Conservation (phyloP, 352 stramenopile species). For the Pythium brachiatum region DNA sequence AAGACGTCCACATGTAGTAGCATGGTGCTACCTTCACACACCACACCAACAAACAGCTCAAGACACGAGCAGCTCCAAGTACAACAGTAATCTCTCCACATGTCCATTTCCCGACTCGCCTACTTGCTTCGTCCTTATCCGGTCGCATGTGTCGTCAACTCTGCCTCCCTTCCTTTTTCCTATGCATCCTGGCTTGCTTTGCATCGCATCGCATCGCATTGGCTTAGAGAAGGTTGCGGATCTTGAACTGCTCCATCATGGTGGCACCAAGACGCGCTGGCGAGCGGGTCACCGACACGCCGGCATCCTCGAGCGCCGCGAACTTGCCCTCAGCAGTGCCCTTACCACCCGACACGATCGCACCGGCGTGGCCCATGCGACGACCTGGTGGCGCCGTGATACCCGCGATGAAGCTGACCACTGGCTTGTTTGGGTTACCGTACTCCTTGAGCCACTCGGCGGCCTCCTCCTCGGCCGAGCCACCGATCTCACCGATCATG, state of each 20-base stretch:
- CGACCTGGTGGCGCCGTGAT: conserved; percentile 97
- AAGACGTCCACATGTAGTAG: conserved; percentile 53
- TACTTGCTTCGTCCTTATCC: background rate
- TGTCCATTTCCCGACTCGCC: background rate
- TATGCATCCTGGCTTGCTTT: background rate
- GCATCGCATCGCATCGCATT: background rate
- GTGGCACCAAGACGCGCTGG: conserved; percentile 95
- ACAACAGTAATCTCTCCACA: conserved; percentile 4
- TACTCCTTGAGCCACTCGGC: conserved; percentile 98
- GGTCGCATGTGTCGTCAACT: background rate
- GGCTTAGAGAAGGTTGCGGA: conserved; percentile 36
- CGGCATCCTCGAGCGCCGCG: conserved; percentile 92
- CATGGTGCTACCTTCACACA: background rate
- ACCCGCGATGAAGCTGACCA: conserved; percentile 99
- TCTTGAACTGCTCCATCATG: conserved; percentile 96
- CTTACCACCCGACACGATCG: conserved; percentile 99
- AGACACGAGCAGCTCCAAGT: background rate
- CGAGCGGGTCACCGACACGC: conserved; percentile 95
- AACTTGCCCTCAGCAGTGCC: conserved; percentile 98
- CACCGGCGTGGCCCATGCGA: conserved; percentile 98
- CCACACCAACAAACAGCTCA: background rate
- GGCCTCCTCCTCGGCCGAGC: conserved; percentile 97
- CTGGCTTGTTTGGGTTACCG: conserved; percentile 98
- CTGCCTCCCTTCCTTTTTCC: background rate
- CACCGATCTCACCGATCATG: conserved; percentile 99